Base-by-base conservation (phyloP, 2,329 filamentous ascomycete species). In the Passalora sequoiae region DNA sequence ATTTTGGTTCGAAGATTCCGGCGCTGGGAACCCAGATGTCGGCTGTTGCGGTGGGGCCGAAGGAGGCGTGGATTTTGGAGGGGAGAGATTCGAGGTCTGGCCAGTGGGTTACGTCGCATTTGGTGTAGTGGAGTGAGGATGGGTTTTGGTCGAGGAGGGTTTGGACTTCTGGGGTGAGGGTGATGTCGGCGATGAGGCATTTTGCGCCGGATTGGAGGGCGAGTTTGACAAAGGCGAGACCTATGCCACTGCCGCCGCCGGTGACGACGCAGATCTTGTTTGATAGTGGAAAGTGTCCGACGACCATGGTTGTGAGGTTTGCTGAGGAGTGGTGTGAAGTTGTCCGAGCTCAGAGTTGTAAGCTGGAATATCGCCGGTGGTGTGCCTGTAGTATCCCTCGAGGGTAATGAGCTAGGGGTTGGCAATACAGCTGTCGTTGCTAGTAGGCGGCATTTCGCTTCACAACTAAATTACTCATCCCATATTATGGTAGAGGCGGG, bases 1-100 rank as follows among this genome's bases (percentile, higher is more conserved):
- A 54, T 49, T 61, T 57, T 4, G 64, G 63, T 42, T 68, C 66
- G 46, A 68, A 68, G n/a, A 67, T 51, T 15, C 63, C 66, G 3
- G 66, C 66, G 21, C 59, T 60, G 6, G 66, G 55, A 15, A 65
- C 51, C 49, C 64, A 68, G 16, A 68, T 54, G 48, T 68, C 65
- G 8, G 66, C 64, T 6, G 65, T 55, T 4, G 64, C 60, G 5
- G 59, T 55, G 20, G 30, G 8, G 13, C 56, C 50, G 57, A 66
- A 48, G 46, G 44, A 42, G 50, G 39, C 43, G 44, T 40, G 6
- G 55, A 60, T 21, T 49, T 49, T 17, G 31, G 49, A 32, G 51
- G 55, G 50, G 3, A 67, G 43, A 21, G 54, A 41, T 40, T 59
- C 46, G 4, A 68, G 50, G 21, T 66, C 47, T 2, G 44, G 39